phyloP scores from a whole-genome alignment of 2,329 filamentous ascomycete species.

The Aspergillus jensenii region DNA sequence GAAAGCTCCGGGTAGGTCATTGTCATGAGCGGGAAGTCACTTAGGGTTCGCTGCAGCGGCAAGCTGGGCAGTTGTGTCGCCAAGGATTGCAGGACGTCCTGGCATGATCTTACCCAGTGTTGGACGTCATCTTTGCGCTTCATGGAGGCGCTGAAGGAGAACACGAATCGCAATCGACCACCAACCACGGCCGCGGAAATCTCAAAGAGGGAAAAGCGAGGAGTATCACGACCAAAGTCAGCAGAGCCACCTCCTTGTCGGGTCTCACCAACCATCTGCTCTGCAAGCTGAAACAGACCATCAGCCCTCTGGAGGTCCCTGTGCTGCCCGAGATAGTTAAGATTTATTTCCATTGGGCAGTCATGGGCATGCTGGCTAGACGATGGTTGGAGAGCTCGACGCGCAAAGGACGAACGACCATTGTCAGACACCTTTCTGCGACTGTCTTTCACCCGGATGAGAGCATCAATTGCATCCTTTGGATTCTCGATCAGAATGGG shows the following conservation, averaged over 20 bases:
- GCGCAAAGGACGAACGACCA: conserved; percentile 39
- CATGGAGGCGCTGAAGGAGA: conserved; percentile 53
- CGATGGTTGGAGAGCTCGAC: conserved; percentile 31
- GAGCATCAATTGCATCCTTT: conserved; percentile 29
- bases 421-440: conserved; percentile 38
- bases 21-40: conserved; percentile 47
- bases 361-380: conserved; percentile 32
- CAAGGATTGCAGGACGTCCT: conserved; percentile 30
- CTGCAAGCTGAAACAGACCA: conserved; percentile 43
- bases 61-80: conserved; percentile 26
- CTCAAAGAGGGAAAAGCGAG: conserved; percentile 52
- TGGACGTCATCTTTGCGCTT: conserved; percentile 45
- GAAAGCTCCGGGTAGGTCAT: conserved; percentile 45
- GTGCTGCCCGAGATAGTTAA: conserved; percentile 42
- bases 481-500: conserved; percentile 40
- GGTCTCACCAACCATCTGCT: conserved; percentile 48
- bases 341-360: conserved; percentile 44
- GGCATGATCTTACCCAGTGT: conserved; percentile 44
- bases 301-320: conserved; percentile 47
- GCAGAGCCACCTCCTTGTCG: conserved; percentile 45
- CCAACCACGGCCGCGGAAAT: conserved; percentile 51
- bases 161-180: conserved; percentile 49
- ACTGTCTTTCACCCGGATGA: conserved; percentile 39
- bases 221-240: conserved; percentile 46
- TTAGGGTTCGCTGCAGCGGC: conserved; percentile 34